Percentiles rank a stretch among this genome's conserved stretches.
These are phyloP conservation scores for Bruguiera gymnorhiza DNA, from an alignment of 345 rosid genomes.

Conservation along the genomic window DNA sequence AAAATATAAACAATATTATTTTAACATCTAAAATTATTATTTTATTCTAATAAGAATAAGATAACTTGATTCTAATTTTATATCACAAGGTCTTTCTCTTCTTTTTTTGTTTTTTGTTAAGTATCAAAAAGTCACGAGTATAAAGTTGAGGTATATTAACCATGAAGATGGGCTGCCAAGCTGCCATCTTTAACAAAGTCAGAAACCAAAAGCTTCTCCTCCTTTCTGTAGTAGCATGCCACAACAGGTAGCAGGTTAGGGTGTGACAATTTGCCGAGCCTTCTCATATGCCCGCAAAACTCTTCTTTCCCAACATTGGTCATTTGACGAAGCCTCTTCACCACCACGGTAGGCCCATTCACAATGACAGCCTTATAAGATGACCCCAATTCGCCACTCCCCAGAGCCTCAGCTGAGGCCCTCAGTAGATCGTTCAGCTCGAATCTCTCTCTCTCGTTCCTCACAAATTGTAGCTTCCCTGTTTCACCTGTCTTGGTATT, in stretches of 20 bases:
- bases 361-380: conserved; percentile 67
- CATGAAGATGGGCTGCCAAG: conserved; percentile 78
- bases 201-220: conserved; percentile 78
- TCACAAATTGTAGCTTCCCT: conserved; percentile 50
- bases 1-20: background rate
- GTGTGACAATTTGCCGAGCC: conserved; percentile 63
- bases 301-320: conserved; percentile 49
- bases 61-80: too few relatives aligned
- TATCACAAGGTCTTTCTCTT: background rate
- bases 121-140: too few relatives aligned
- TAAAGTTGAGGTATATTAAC: conserved; percentile 26
- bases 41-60: background rate
- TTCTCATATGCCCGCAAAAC: conserved; percentile 65
- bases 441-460: conserved; percentile 50
- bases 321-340: conserved; percentile 77
- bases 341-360: conserved; percentile 59
- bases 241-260: conserved; percentile 67
- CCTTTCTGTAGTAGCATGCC: conserved; percentile 65
- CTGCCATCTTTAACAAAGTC: conserved; percentile 63
- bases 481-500: conserved; percentile 22
- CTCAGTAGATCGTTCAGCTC: conserved; percentile 74
- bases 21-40: too few relatives aligned
- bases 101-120: background rate
- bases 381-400: conserved; percentile 74
- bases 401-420: conserved; percentile 76